A percentile compares a stretch with the other conserved stretches of the same genome.
These are phyloP conservation scores for Scheffersomyces illinoinensis DNA, from an alignment of 1,139 yeast species.

Conservation along the genomic window DNA sequence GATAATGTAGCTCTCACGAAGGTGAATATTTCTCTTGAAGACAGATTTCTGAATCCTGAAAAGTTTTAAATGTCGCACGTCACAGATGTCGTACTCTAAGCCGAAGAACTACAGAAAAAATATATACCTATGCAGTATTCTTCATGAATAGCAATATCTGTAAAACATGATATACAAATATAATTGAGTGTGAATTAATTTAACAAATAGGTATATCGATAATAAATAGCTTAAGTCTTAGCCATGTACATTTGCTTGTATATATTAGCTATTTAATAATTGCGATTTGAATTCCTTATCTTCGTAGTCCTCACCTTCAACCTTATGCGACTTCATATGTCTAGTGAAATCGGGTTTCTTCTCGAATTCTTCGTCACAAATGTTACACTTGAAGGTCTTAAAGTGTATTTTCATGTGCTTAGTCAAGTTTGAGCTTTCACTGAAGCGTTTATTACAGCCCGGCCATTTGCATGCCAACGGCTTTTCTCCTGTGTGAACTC, in stretches of 20 bases:
- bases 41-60: neutral
- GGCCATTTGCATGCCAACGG: constrained; percentile 80
- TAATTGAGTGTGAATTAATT: too few relatives aligned
- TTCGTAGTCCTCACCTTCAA: constrained; percentile 1
- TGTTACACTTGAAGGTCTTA: constrained; percentile 49
- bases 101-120: neutral
- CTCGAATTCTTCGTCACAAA: constrained; percentile 54
- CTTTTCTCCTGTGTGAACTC: constrained; percentile 65
- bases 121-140: neutral
- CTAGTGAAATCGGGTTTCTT: constrained; percentile 38
- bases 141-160: neutral
- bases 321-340: constrained; percentile 35
- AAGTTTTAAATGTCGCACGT: neutral
- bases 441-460: constrained; percentile 81
- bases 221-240: neutral
- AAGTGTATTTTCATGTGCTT: constrained; percentile 80
- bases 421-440: constrained; percentile 84
- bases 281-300: neutral
- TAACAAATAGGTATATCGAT: too few relatives aligned
- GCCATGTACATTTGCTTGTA: neutral
- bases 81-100: neutral
- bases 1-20: neutral
- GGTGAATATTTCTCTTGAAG: neutral
- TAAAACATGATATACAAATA: too few relatives aligned
- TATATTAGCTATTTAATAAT: neutral